Evolutionary conservation across 2,329 filamentous ascomycete species (phyloP).

Genomic region (Curvularia verruculosa): DNA sequence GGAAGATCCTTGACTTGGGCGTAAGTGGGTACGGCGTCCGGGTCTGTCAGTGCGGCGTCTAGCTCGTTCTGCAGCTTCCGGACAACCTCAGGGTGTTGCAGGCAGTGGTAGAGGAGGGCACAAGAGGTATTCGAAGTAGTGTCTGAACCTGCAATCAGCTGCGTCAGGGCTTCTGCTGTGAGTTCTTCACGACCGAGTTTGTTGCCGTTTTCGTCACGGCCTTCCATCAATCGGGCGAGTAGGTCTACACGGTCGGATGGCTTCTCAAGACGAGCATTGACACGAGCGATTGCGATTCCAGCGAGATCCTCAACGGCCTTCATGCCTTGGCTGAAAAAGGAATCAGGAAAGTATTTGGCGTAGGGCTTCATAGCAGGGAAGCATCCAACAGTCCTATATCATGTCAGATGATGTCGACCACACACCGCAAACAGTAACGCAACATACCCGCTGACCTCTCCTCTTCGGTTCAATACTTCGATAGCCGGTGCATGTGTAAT

Average conservation of each 20-base stretch:
- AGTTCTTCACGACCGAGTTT: slow-evolving; percentile 78
- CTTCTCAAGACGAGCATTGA: slow-evolving; percentile 71
- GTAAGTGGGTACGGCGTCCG: slow-evolving; percentile 69
- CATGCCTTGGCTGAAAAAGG: slow-evolving; percentile 78
- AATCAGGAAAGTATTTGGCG: slow-evolving; percentile 79
- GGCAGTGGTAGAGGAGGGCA: slow-evolving; percentile 78
- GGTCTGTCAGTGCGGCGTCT: slow-evolving; percentile 68
- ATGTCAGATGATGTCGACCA: slow-evolving; percentile 11
- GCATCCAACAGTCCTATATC: slow-evolving; percentile 69
- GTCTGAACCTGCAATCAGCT: slow-evolving; percentile 81
- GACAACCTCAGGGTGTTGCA: slow-evolving; percentile 72
- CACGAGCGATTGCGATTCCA: slow-evolving; percentile 84
- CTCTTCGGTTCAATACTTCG: slow-evolving; percentile 84
- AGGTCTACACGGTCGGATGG: slow-evolving; percentile 74
- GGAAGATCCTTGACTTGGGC: slow-evolving; percentile 75
- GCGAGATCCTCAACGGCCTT: slow-evolving; percentile 79
- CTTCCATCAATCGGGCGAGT: slow-evolving; percentile 82
- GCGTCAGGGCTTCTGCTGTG: slow-evolving; percentile 86
- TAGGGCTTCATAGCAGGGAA: slow-evolving; percentile 77
- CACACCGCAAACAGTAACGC: neutral
- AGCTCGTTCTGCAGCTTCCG: slow-evolving; percentile 76
- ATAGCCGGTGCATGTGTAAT: slow-evolving; percentile 78
- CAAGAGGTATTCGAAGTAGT: slow-evolving; percentile 82
- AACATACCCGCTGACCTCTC: slow-evolving; percentile 76
- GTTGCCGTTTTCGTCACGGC: slow-evolving; percentile 78